phyloP scores from a whole-genome alignment of 371 early-diverging fungal species.

The Mortierella sp. region DNA sequence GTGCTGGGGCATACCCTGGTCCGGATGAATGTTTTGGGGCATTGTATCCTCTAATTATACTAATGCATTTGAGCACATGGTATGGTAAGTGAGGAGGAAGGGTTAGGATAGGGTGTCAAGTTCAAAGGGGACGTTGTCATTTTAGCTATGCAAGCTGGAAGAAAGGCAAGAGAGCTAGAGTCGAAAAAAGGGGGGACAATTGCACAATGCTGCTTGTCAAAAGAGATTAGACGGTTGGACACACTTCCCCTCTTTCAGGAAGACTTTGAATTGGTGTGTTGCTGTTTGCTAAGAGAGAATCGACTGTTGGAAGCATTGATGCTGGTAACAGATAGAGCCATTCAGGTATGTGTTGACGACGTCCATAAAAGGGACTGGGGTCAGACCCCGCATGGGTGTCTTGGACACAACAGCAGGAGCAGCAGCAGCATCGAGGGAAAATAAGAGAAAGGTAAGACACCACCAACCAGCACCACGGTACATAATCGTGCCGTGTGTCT shows the following conservation, averaged over 20 bases:
- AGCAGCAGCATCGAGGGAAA: background rate
- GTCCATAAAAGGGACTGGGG: background rate
- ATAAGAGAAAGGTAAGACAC: background rate
- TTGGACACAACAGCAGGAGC: background rate
- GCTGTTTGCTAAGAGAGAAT: too few relatives aligned
- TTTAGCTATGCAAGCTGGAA: background rate
- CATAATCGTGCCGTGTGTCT: background rate
- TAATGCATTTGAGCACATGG: background rate
- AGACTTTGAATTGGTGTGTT: too few relatives aligned
- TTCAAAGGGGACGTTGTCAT: background rate
- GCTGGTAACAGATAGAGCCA: background rate
- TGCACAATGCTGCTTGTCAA: too few relatives aligned
- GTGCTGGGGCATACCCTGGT: slow-evolving; percentile 28
- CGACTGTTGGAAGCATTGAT: background rate
- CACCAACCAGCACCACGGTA: background rate
- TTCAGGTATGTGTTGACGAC: background rate
- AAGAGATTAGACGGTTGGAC: too few relatives aligned
- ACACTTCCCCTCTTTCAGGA: too few relatives aligned
- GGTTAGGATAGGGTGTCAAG: too few relatives aligned
- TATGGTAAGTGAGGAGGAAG: background rate
- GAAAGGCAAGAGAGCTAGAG: background rate
- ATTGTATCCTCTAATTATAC: slow-evolving; percentile 1
- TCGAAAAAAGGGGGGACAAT: too few relatives aligned
- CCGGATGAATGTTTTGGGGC: slow-evolving; percentile 17
- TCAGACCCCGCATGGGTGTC: background rate